Conservation (phyloP, 768 basidiomycete species). For the Cystobasidium tubakii region DNA sequence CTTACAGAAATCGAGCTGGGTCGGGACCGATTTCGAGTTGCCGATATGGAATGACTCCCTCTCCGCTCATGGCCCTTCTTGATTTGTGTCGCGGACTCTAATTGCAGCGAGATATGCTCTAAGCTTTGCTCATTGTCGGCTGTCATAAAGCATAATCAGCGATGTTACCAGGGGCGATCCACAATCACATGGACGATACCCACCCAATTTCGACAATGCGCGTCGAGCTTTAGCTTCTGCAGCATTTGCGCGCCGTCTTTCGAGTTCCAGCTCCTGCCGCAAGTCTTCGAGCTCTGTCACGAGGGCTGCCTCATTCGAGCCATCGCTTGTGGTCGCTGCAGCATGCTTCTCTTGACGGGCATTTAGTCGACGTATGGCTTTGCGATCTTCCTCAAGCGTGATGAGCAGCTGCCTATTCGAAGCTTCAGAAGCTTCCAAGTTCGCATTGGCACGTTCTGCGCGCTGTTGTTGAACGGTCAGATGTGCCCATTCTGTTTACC, state of each 20-base stretch:
- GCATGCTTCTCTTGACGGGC: constrained; percentile 50
- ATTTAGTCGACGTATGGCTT: constrained; percentile 62
- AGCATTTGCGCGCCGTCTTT: constrained; percentile 61
- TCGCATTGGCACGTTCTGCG: constrained; percentile 68
- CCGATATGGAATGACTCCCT: constrained; percentile 14
- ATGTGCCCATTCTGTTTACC: neutral
- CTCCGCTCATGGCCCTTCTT: constrained; percentile 22
- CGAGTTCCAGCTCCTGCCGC: constrained; percentile 68
- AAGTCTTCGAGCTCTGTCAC: constrained; percentile 71
- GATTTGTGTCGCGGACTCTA: neutral
- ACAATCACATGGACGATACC: neutral
- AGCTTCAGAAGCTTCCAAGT: constrained; percentile 72
- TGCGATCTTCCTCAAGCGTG: constrained; percentile 68
- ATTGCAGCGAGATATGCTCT: constrained; percentile 7
- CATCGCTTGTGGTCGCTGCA: constrained; percentile 65
- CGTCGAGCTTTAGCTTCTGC: constrained; percentile 61
- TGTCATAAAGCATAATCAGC: neutral
- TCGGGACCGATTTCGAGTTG: neutral
- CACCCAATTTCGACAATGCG: constrained; percentile 20
- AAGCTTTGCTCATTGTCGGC: constrained; percentile 23
- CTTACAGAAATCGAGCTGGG: constrained; percentile 17
- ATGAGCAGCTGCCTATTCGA: constrained; percentile 68
- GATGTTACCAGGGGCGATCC: neutral
- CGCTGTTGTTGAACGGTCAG: constrained; percentile 53
- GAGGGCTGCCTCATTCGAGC: constrained; percentile 63